Conservation (phyloP, 2,329 filamentous ascomycete species). For the Hymenoscyphus fraxineus region DNA sequence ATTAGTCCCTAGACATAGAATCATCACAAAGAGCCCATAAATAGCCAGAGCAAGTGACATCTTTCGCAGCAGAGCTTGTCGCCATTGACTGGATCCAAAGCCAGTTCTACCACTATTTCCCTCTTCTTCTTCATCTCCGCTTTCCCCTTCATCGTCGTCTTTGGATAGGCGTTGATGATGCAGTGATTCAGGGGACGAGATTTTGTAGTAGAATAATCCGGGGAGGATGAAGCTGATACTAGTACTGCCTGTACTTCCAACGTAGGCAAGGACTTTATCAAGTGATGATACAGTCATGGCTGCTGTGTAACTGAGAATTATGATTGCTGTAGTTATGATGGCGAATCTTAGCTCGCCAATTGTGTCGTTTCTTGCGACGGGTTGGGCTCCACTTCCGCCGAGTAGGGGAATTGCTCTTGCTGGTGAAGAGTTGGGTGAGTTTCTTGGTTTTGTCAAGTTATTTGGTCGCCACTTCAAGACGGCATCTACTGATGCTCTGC, state of each 20-base stretch:
- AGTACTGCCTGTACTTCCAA: conserved; percentile 90
- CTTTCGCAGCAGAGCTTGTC: conserved; percentile 61
- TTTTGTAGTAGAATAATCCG: conserved; percentile 97
- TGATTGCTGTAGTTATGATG: conserved; percentile 78
- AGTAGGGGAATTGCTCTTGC: conserved; percentile 39
- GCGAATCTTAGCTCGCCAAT: conserved; percentile 91
- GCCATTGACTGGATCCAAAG: conserved; percentile 33
- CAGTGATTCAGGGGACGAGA: conserved; percentile 81
- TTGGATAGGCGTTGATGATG: conserved; percentile 85
- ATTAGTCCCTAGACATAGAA: conserved; percentile 81
- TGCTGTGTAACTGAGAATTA: conserved; percentile 79
- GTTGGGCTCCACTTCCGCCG: conserved; percentile 42
- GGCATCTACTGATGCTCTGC: conserved; percentile 89
- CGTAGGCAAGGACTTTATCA: conserved; percentile 89
- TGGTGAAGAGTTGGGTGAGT: conserved; percentile 35
- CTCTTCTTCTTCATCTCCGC: conserved; percentile 51
- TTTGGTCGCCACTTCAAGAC: conserved; percentile 87
- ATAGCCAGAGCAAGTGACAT: conserved; percentile 71
- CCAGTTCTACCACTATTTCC: conserved; percentile 29
- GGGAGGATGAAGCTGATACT: conserved; percentile 97
- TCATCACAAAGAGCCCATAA: conserved; percentile 86
- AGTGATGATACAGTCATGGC: conserved; percentile 88
- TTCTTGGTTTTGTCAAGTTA: conserved; percentile 33
- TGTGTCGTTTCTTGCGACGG: conserved; percentile 49
- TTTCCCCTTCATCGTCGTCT: conserved; percentile 78